Evolutionary conservation across 2,329 filamentous ascomycete species (phyloP).

Genomic region (Chaetomiaceae sp.): DNA sequence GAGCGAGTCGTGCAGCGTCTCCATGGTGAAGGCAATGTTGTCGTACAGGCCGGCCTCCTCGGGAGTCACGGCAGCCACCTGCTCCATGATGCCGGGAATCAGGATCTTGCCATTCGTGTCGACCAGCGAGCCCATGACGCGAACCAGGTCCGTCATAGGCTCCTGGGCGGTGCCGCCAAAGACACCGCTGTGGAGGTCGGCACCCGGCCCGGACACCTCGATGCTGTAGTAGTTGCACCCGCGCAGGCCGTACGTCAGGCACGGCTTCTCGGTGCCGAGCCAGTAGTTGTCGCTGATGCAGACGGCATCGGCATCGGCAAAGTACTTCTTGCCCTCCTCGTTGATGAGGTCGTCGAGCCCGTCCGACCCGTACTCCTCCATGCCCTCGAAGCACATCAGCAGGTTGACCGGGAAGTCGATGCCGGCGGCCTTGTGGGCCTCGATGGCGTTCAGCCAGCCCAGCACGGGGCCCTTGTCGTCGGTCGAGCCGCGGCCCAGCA

Average conservation of each 20-base stretch:
- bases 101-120: slow-evolving; percentile 88
- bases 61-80: slow-evolving; percentile 81
- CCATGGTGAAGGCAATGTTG: slow-evolving; percentile 91
- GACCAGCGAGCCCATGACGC: slow-evolving; percentile 76
- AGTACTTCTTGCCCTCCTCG: slow-evolving; percentile 86
- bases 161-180: slow-evolving; percentile 96
- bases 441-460: slow-evolving; percentile 96
- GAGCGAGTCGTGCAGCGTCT: slow-evolving; percentile 85
- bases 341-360: slow-evolving; percentile 93
- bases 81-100: slow-evolving; percentile 89
- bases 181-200: slow-evolving; percentile 93
- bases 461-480: slow-evolving; percentile 98
- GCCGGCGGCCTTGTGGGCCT: slow-evolving; percentile 92
- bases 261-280: slow-evolving; percentile 98
- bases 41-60: slow-evolving; percentile 88
- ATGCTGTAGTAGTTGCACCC: slow-evolving; percentile 98
- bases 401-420: slow-evolving; percentile 96
- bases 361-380: slow-evolving; percentile 98
- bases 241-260: slow-evolving; percentile 92
- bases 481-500: slow-evolving; percentile 93
- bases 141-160: slow-evolving; percentile 93
- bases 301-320: slow-evolving; percentile 90
- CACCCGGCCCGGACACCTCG: slow-evolving; percentile 82
- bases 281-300: slow-evolving; percentile 99
- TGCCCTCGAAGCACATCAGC: slow-evolving; percentile 98